Percentiles rank a stretch among this genome's conserved stretches.
These are phyloP conservation scores for Mycena metata DNA, from an alignment of 768 basidiomycete genomes.

Conservation along the genomic window DNA sequence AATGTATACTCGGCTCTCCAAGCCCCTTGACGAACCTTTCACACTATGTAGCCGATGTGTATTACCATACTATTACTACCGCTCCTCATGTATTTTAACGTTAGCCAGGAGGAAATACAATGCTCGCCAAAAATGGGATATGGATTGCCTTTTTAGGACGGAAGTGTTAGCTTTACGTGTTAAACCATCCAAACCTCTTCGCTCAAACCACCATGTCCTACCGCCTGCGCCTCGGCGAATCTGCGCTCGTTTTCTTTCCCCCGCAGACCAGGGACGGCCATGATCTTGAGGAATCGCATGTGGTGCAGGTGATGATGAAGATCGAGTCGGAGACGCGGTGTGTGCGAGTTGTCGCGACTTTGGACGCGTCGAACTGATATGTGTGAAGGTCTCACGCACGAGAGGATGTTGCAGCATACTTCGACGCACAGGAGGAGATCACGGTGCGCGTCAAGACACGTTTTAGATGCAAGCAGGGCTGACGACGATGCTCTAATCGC, in stretches of 20 bases:
- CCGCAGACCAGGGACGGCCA: not conserved
- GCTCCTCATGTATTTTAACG: not conserved
- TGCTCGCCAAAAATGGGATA: not conserved
- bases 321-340: constrained; percentile 11
- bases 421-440: constrained; percentile 33
- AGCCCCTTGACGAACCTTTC: constrained; percentile 22
- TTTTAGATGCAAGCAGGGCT: not conserved
- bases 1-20: constrained; percentile 8
- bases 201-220: constrained; percentile 9
- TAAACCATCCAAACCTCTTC: not conserved
- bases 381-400: constrained; percentile 22
- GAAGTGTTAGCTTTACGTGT: not conserved
- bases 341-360: not conserved
- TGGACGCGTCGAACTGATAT: not conserved
- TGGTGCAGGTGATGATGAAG: constrained; percentile 35
- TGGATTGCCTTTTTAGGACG: constrained; percentile 14
- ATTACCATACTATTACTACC: constrained; percentile 11
- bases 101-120: not conserved
- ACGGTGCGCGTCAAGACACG: constrained; percentile 21
- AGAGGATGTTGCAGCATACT: constrained; percentile 31
- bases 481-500: not conserved
- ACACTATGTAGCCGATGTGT: not conserved
- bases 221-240: constrained; percentile 24
- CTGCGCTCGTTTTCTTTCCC: constrained; percentile 33
- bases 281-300: constrained; percentile 12